phyloP scores from a whole-genome alignment of 2,329 filamentous ascomycete genomes.

The Xylariaceae sp. region DNA sequence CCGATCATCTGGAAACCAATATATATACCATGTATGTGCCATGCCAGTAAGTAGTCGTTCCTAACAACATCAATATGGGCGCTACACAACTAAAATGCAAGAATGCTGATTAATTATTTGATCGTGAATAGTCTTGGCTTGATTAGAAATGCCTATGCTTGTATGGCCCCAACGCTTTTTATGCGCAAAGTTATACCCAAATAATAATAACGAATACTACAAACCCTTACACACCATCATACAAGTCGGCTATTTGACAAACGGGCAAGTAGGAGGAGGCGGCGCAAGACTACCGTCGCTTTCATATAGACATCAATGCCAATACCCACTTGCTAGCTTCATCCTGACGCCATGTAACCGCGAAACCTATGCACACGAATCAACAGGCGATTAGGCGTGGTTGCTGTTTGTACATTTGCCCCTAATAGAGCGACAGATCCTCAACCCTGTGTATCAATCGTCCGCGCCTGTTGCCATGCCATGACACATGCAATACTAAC shows the following conservation, averaged over 20 bases:
- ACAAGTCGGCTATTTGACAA: neutral
- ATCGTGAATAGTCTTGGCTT: neutral
- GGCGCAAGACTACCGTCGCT: neutral
- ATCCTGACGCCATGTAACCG: neutral
- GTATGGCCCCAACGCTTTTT: slow-evolving; percentile 1
- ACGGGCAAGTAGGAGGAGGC: too few relatives aligned
- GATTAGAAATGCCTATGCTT: neutral
- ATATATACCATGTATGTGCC: too few relatives aligned
- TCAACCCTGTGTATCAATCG: slow-evolving; percentile 12
- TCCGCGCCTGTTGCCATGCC: slow-evolving; percentile 16
- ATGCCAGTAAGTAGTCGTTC: too few relatives aligned
- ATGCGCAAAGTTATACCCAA: slow-evolving; percentile 8
- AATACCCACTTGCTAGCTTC: neutral
- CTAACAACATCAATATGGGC: too few relatives aligned
- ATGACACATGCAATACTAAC: slow-evolving; percentile 17
- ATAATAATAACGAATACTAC: slow-evolving; percentile 2
- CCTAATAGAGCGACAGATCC: neutral
- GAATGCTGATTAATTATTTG: too few relatives aligned
- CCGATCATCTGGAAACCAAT: too few relatives aligned
- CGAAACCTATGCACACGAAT: neutral
- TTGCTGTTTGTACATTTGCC: neutral
- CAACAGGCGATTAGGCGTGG: neutral
- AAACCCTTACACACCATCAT: slow-evolving; percentile 8
- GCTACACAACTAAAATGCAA: too few relatives aligned
- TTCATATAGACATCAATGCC: neutral